Evolutionary conservation across 169 alveolate species (phyloP), one percentile per base, ranked within the genome.

Genomic region (Babesia bovis): DNA sequence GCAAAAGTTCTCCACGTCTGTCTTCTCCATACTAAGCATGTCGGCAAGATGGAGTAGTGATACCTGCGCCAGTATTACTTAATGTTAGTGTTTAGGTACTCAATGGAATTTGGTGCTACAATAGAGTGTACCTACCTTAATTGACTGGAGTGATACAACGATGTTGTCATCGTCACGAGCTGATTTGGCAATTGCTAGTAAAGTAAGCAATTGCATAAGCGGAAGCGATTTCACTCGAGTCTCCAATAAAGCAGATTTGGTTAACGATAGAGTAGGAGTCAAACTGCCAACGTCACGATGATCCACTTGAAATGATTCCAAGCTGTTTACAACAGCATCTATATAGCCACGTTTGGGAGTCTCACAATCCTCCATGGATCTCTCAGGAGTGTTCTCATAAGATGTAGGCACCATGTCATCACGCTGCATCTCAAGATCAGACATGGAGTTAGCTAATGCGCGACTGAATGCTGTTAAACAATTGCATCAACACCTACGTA

Each of bases 241-340:
- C 53, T 67, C 44, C 57, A 78, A 15, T 15, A 55, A 65, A 19
- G 72, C 76, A 13, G 26, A 47, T 35, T 68, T 78, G 69, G 35
- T 78, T 32, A 78, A 65, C 9, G 87, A 58, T 33, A 78, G 25
- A 15, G 87, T 78, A n/a, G 87, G 87, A 23, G 87, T 78, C 4
- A 78, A 59, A 7, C 59, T 25, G 17, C 78, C 77, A 6, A 78
- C 41, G 50, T 78, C 87, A 55, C 47, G 57, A 57, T 70, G 60
- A 21, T 73, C 87, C 57, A 78, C 83, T 51, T 69, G 58, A 44
- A 68, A 78, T 25, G 45, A 49, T n/a, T 28, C n/a, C 50, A 78
- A 19, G 13, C 68, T 76, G 25, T 68, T 30, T 21, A 28, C 4
- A 12, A 28, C 82, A 21, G 9, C 25, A 21, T 60, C 72, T 13